These are phyloP conservation scores for Russula sp. DNA, from an alignment of 768 basidiomycete species.

Conservation along the genomic window DNA sequence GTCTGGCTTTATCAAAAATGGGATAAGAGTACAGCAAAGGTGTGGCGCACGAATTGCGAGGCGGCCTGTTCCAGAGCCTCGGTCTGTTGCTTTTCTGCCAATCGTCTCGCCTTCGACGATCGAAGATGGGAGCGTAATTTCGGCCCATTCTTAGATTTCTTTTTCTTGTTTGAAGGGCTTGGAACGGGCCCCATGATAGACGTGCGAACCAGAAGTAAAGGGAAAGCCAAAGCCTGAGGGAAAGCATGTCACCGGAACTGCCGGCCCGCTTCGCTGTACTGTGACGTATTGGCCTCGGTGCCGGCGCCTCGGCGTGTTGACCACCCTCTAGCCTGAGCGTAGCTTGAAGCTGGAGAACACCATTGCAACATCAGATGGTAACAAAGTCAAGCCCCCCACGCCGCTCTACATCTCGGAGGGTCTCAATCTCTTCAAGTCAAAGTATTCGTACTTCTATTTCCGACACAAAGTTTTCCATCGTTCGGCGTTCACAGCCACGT, in stretches of 20 bases:
- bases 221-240: no score
- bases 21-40: background rate
- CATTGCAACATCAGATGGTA: background rate
- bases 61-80: conserved; percentile 20
- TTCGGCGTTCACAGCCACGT: conserved; percentile 12
- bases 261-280: background rate
- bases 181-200: conserved; percentile 16
- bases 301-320: no score
- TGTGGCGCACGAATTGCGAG: conserved; percentile 17
- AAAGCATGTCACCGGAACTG: background rate
- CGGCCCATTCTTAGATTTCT: conserved; percentile 6
- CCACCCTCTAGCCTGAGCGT: no score
- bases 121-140: conserved; percentile 1
- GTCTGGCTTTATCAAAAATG: conserved; percentile 14
- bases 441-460: conserved; percentile 7
- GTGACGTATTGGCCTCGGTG: no score
- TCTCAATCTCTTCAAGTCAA: conserved; percentile 13
- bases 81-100: conserved; percentile 22
- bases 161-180: conserved; percentile 9
- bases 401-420: background rate
- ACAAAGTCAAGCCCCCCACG: conserved; percentile 2
- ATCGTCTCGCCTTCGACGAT: conserved; percentile 17
- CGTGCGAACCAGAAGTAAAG: background rate
- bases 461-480: conserved; percentile 9
- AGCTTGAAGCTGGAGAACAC: no score